Evolutionary conservation across 306 rosid genomes (phyloP).

Genomic region (Purshia tridentata): DNA sequence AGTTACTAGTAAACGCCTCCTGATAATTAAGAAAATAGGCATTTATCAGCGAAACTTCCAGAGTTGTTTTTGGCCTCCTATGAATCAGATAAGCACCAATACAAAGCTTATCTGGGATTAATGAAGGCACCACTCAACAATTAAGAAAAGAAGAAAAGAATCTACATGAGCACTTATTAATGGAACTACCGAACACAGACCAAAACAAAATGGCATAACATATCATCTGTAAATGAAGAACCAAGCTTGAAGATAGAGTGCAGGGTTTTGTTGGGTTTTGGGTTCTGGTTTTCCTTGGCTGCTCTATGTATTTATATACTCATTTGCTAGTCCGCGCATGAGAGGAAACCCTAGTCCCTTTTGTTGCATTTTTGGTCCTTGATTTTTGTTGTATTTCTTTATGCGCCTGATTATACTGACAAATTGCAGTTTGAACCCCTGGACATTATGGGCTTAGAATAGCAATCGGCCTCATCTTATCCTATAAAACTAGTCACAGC

Average conservation of each 20-base stretch:
- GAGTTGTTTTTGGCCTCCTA: conserved; percentile 55
- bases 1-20: conserved; percentile 74
- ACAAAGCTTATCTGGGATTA: conserved; percentile 71
- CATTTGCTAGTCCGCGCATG: background rate
- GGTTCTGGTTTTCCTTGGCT: background rate
- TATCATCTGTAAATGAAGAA: too few relatives aligned
- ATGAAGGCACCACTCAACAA: conserved; percentile 49
- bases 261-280: too few relatives aligned
- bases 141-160: too few relatives aligned
- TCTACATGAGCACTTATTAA: too few relatives aligned
- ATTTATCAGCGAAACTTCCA: conserved; percentile 84
- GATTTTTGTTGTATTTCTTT: background rate
- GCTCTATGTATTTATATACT: background rate
- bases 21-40: conserved; percentile 26
- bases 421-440: background rate
- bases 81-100: conserved; percentile 72
- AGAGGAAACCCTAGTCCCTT: background rate
- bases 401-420: background rate
- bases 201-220: too few relatives aligned
- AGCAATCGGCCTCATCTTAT: background rate
- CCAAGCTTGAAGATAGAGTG: background rate
- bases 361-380: background rate
- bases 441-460: background rate
- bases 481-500: background rate
- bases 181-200: too few relatives aligned